Base-by-base conservation (phyloP, 257 asterid genomes). In the Linaria vulgaris region DNA sequence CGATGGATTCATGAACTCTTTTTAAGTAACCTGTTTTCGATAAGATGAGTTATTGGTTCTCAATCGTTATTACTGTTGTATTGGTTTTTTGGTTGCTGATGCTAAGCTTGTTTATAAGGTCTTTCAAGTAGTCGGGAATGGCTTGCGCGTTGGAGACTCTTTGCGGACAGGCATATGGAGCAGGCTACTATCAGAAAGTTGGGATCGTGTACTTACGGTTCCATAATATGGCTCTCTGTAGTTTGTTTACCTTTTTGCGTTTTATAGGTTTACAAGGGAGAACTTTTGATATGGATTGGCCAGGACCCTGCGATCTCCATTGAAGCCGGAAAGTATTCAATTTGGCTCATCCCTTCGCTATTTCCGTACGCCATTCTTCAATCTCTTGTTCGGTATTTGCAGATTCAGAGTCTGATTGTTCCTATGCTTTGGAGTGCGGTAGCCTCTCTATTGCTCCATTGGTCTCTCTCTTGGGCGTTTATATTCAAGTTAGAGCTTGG, bases 81-180 rank as follows among this genome's bases (percentile, higher is more conserved):
- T 27, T 27, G 4, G 6, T 3, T 27, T 2, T 27, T 2, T 34
- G 10, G 41, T 34, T 4, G 5, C 41, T 4, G 6, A 34, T 34
- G 41, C 41, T 34, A 8, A 34, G 9, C 9, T 0, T 23, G 21
- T 44, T 14, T 21, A 7, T n/a, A 53, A 23, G 10, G 3, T 47
- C 6, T 47, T 30, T 13, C 6, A 3, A 22, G 22, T 72, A 79
- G 84, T 72, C 66, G 20, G 84, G 84, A 30, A 76, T 79, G 84
- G n/a, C 75, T 13, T 58, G 84, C 44, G 81, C 81, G 6, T 59
- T 79, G 81, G 84, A 79, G 31, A 79, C 84, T 0, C 70, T 79
- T 2, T 79, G 84, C 19, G 84, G 84, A 21, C 84, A 75, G 31
- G 81, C 84, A 7, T 63, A 66, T 25, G 81, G 84, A 46, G 84